Evolutionary conservation across 1,139 yeast genomes (phyloP), one percentile per base, ranked within the genome.

Genomic region (Geotrichum reessii): DNA sequence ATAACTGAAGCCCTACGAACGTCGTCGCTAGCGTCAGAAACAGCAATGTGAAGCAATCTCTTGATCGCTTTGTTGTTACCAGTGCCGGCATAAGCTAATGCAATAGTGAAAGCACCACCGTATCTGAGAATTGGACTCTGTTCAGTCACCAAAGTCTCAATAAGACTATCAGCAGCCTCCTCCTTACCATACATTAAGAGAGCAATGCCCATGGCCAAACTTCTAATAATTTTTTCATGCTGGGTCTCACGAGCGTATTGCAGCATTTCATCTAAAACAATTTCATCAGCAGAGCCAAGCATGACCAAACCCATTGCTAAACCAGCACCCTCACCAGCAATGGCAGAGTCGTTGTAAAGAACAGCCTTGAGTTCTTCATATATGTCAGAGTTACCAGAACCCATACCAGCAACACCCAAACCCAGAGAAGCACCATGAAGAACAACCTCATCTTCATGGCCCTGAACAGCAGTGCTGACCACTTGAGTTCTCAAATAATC

Each of bases 391-490:
- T 85, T 84, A 56, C 86, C 85, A 44, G 95, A 82, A 0, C 95
- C 97, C 98, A 93, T 91, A 44, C 96, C 98, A 21, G 99, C 97
- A 53, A 92, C 92, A 77, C 98, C 99, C 53, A 87, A 81, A 69
- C 99, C 99, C 56, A 93, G 82, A 64, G 95, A 87, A 4, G 98
- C 98, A 71, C 99, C 99, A 71, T 93, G 99, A 62, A 91, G 80
- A 67, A 92, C 81, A 52, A 91, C 92, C 70, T 93, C 98, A 46
- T 86, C 81, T 65, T 89, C 96, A 61, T 82, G 85, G 53, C 82
- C 82, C 56, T 67, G 69, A 31, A 61, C 53, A 40, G 87, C 87
- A 56, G 62, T 61, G 66, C 84, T 83, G 62, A 82, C 85, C 57
- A 92, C 78, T 66, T 86, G 86, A 65, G 81, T 80, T 71, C 90